phyloP scores from a whole-genome alignment of 208 protist species.

The Angomonas ambiguus region DNA sequence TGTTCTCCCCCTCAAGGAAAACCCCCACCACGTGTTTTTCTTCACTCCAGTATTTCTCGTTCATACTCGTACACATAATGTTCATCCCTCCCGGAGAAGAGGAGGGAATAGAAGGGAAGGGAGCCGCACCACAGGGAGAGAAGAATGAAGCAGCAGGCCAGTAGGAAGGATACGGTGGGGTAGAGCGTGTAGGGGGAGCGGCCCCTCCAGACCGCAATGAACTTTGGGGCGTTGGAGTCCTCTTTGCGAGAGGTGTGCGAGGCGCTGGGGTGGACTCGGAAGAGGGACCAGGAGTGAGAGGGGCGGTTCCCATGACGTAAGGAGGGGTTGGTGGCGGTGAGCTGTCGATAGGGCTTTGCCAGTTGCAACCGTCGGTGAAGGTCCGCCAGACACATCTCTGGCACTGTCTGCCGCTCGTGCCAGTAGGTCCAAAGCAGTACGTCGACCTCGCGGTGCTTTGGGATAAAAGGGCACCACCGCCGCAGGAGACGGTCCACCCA shows the following conservation, averaged over 20 bases:
- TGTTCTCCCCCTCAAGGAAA: too few relatives aligned
- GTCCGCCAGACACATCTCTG: neutral
- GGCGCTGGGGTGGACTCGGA: neutral
- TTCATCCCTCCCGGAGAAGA: neutral
- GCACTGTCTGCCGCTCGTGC: neutral
- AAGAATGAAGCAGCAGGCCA: neutral
- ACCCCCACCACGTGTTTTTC: too few relatives aligned
- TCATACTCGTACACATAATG: neutral
- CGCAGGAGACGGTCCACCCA: neutral
- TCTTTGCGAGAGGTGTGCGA: neutral
- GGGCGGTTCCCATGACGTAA: neutral
- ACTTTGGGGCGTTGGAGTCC: too few relatives aligned
- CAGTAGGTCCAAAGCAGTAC: constrained; percentile 1
- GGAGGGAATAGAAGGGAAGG: neutral
- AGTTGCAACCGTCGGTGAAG: neutral
- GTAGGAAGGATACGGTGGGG: neutral
- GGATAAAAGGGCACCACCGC: neutral
- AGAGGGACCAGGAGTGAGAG: neutral
- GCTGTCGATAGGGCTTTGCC: neutral
- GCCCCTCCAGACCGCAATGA: neutral
- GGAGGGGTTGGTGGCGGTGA: neutral
- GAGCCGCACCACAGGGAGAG: neutral
- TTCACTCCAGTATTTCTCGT: too few relatives aligned
- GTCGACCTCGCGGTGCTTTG: neutral
- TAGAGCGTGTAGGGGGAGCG: neutral